Evolutionary conservation across 306 rosid genomes (phyloP).

Genomic region (Casuarina equisetifolia): DNA sequence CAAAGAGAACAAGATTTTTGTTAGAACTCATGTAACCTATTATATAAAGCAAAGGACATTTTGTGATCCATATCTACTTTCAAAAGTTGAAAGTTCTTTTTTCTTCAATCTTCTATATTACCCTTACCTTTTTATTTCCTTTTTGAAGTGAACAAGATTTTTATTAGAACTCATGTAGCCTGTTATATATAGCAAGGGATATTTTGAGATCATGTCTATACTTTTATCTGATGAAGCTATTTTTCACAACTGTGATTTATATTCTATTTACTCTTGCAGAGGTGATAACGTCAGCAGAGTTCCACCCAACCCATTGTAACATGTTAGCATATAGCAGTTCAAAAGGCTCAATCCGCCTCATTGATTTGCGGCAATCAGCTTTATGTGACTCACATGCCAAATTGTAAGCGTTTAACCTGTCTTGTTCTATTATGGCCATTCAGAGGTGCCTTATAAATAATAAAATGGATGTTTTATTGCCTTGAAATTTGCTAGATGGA

Average conservation of each 20-base stretch:
- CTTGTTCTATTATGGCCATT: conserved; percentile 6
- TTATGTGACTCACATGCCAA: conserved; percentile 94
- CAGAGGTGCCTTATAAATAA: not conserved
- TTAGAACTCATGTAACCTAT: not conserved
- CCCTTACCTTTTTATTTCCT: not conserved
- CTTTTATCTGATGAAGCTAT: conserved; percentile 7
- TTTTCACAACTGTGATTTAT: conserved; percentile 23
- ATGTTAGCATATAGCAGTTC: conserved; percentile 97
- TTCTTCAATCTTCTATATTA: not conserved
- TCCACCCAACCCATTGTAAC: conserved; percentile 95
- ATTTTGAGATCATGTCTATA: not conserved
- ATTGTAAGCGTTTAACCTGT: conserved; percentile 55
- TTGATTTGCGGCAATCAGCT: conserved; percentile 98
- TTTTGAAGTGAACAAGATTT: too few relatives aligned
- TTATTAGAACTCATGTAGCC: not conserved
- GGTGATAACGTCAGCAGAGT: conserved; percentile 99
- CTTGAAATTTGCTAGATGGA: not conserved
- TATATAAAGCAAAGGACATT: not conserved
- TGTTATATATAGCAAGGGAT: not conserved
- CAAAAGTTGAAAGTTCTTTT: not conserved
- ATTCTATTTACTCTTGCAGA: conserved; percentile 54
- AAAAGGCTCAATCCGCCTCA: conserved; percentile 93
- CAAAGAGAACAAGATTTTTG: not conserved
- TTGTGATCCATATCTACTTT: not conserved
- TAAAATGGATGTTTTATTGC: not conserved